phyloP scores from a whole-genome alignment of 345 rosid genomes.

The Lepidium didymum region DNA sequence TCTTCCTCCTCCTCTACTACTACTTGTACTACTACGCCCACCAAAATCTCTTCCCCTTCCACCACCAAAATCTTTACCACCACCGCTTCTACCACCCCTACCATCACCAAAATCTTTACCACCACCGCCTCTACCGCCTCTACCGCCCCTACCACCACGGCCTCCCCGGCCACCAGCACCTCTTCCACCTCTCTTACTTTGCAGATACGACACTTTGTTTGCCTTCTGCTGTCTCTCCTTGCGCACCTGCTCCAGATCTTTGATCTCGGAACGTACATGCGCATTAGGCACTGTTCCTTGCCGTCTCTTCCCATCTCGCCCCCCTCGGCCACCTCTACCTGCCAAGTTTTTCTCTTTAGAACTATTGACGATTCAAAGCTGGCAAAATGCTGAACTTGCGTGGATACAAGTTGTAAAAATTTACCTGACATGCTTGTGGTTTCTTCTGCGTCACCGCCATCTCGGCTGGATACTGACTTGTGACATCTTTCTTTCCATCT shows the following conservation, averaged over 20 bases:
- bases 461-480: conserved; percentile 41
- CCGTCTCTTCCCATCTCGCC: conserved; percentile 40
- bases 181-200: conserved; percentile 49
- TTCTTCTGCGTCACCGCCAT: conserved; percentile 36
- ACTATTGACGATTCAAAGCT: neutral
- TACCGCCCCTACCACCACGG: neutral
- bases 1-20: conserved; percentile 7
- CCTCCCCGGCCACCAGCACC: conserved; percentile 25
- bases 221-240: conserved; percentile 86
- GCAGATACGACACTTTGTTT: conserved; percentile 42
- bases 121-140: no score
- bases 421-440: conserved; percentile 36
- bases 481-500: conserved; percentile 82
- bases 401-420: neutral
- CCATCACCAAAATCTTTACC: no score
- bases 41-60: neutral
- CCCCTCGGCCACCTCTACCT: conserved; percentile 26
- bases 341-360: neutral
- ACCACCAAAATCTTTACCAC: neutral
- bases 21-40: conserved; percentile 10
- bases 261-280: conserved; percentile 76
- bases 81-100: no score
- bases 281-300: conserved; percentile 52
- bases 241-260: conserved; percentile 80
- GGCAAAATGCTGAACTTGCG: neutral